phyloP scores from a whole-genome alignment of 768 basidiomycete genomes.

The Lactarius trivialis region DNA sequence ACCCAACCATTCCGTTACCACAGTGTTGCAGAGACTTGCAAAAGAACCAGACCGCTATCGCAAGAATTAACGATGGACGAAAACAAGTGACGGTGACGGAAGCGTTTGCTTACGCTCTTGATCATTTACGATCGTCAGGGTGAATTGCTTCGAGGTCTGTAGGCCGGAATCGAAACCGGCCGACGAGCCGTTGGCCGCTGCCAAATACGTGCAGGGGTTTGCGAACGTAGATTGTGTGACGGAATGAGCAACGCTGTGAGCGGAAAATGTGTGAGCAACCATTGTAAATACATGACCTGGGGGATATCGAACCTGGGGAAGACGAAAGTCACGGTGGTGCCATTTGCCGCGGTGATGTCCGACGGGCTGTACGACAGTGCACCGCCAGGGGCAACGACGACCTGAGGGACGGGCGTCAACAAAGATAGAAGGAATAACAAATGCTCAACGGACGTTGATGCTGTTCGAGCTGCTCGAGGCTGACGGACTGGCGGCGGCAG shows the following conservation, averaged over 20 bases:
- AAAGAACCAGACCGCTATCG: slow-evolving; percentile 50
- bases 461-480: slow-evolving; percentile 21
- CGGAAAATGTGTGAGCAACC: not conserved
- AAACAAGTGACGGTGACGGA: not conserved
- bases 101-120: slow-evolving; percentile 35
- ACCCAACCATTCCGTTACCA: slow-evolving; percentile 45
- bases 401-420: slow-evolving; percentile 25
- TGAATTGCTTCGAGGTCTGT: slow-evolving; percentile 34
- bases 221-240: slow-evolving; percentile 30
- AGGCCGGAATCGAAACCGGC: slow-evolving; percentile 53
- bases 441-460: slow-evolving; percentile 19
- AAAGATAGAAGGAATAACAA: not conserved
- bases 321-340: slow-evolving; percentile 48
- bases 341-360: slow-evolving; percentile 42
- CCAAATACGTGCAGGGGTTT: slow-evolving; percentile 35
- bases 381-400: slow-evolving; percentile 39
- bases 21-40: slow-evolving; percentile 45
- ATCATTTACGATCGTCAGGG: slow-evolving; percentile 43
- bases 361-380: slow-evolving; percentile 39
- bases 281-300: not conserved
- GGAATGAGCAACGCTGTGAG: slow-evolving; percentile 23
- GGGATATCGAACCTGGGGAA: slow-evolving; percentile 38
- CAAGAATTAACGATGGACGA: not conserved
- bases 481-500: slow-evolving; percentile 30
- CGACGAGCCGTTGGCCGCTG: slow-evolving; percentile 29